A percentile compares a stretch with the other conserved stretches of the same genome.
These are phyloP conservation scores for Bassia scoparia DNA, from an alignment of 148 eudicot species.

Conservation along the genomic window DNA sequence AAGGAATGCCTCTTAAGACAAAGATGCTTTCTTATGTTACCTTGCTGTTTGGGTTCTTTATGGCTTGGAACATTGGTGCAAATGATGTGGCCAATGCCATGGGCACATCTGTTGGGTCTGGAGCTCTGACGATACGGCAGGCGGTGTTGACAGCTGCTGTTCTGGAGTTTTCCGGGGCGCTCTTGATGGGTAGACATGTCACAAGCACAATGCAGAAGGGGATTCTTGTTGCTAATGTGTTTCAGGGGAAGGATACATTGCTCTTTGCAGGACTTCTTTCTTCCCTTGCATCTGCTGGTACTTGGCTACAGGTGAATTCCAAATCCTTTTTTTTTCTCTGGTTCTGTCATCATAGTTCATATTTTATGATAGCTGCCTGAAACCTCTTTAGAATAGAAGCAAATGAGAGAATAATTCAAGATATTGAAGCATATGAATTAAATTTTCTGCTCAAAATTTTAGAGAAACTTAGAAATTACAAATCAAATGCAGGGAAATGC, in stretches of 20 bases:
- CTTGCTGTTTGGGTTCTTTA: constrained; percentile 71
- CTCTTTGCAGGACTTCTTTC: constrained; percentile 73
- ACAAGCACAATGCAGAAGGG: constrained; percentile 98
- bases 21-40: constrained; percentile 64
- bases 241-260: constrained; percentile 84
- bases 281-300: constrained; percentile 89
- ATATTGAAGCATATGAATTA: neutral
- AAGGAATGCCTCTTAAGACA: constrained; percentile 57
- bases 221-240: constrained; percentile 77
- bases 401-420: neutral
- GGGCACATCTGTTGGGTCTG: constrained; percentile 97
- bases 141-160: constrained; percentile 85
- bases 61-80: constrained; percentile 99
- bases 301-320: constrained; percentile 81
- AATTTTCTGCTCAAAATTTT: neutral
- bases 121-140: constrained; percentile 76
- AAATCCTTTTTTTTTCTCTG: neutral
- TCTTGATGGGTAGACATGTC: constrained; percentile 86
- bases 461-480: neutral
- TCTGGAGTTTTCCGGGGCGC: constrained; percentile 82
- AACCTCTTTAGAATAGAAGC: neutral
- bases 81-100: constrained; percentile 97
- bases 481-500: neutral
- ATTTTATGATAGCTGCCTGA: neutral
- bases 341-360: neutral